Evolutionary conservation across 345 rosid species (phyloP), one percentile per base, ranked within the genome.

Genomic region (Heritiera fomes): DNA sequence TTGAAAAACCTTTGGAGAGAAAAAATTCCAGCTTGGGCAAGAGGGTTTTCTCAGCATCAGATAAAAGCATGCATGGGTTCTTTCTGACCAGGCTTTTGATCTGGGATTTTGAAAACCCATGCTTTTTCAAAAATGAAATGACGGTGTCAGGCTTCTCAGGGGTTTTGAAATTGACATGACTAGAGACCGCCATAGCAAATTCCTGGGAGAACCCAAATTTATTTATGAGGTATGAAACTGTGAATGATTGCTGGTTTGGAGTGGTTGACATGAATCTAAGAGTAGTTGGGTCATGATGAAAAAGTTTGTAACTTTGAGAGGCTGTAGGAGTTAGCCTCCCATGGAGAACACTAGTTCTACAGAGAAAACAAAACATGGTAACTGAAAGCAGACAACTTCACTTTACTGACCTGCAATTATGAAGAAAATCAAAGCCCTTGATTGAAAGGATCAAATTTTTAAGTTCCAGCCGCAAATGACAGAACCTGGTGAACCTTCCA

Each of bases 21-120:
- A 78, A 38, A 47, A 78, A 81, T n/a, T 84, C 43, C 5, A 78
- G 15, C 46, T 84, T 84, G 67, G 84, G 80, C 80, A 81, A 63
- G 68, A 84, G 23, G 60, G 66, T 78, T 40, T 43, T 45, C 34
- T 55, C 80, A 28, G 38, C 34, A 14, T 58, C 41, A 2, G 8
- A 52, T 1, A n/a, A 7, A 32, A 84, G 80, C 60, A 81, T 4
- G 0, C 8, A 5, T 53, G 58, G 58, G n/a, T 0, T 6, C 2
- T 3, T 8, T 7, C 14, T 63, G 13, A 47, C 40, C 2, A 70
- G 6, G 3, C 8, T 11, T 8, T 77, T 11, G 10, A 80, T 70
- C 20, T 80, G 82, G 72, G 68, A 8, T 38, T 80, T n/a, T 1
- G 73, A 65, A 79, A 83, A 67, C 3, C 79, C 83, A 1, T 18